phyloP scores from a whole-genome alignment of 2,329 filamentous ascomycete genomes.

The Fonsecaea pedrosoi region DNA sequence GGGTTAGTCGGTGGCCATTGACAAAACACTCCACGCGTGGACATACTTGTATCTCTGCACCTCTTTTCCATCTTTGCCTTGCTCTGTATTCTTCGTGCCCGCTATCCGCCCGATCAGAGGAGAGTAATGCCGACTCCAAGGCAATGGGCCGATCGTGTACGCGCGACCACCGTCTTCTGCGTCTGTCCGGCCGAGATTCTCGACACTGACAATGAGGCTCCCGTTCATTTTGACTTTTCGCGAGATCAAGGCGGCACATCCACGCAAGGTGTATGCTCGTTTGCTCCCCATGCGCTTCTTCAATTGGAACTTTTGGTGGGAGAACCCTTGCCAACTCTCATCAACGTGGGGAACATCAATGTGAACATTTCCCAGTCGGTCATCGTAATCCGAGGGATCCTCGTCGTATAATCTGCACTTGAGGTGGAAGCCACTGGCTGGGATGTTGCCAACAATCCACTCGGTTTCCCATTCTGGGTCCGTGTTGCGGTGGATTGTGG shows the following conservation, averaged over 20 bases:
- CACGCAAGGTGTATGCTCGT: constrained; percentile 78
- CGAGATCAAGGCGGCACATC: constrained; percentile 68
- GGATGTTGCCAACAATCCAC: constrained; percentile 89
- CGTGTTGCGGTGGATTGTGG: constrained; percentile 73
- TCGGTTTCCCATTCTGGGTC: constrained; percentile 82
- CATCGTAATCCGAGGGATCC: constrained; percentile 83
- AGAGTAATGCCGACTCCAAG: constrained; percentile 83
- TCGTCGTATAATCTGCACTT: constrained; percentile 91
- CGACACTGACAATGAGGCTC: constrained; percentile 72
- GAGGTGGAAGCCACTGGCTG: constrained; percentile 77
- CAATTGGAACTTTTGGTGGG: constrained; percentile 69
- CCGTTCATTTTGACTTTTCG: constrained; percentile 72
- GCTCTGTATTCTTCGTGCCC: constrained; percentile 71
- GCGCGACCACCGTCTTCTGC: constrained; percentile 68
- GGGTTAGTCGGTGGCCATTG: neutral
- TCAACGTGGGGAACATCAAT: constrained; percentile 66
- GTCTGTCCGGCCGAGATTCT: constrained; percentile 77
- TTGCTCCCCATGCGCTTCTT: constrained; percentile 89
- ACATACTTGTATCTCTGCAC: constrained; percentile 78
- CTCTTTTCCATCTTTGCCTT: constrained; percentile 60
- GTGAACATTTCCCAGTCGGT: constrained; percentile 85
- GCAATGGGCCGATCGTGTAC: constrained; percentile 79
- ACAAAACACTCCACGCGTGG: constrained; percentile 3
- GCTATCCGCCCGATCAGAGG: constrained; percentile 84
- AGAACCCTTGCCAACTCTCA: constrained; percentile 72